These are phyloP conservation scores for Lepidopterella palustris DNA, from an alignment of 495 filamentous ascomycete species.

Conservation along the genomic window DNA sequence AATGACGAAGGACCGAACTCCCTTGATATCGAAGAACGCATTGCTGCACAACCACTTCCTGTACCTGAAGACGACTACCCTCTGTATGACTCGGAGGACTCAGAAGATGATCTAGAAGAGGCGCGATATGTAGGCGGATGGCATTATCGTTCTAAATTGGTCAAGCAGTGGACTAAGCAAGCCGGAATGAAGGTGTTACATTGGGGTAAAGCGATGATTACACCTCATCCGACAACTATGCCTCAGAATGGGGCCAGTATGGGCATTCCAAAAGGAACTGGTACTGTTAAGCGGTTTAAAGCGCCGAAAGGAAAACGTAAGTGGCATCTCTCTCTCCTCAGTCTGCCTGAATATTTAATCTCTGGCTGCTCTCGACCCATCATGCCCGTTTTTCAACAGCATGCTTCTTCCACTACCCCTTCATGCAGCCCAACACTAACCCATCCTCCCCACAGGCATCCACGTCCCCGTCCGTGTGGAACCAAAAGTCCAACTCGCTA, in stretches of 20 bases:
- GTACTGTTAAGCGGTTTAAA: slow-evolving; percentile 60
- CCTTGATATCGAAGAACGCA: slow-evolving; percentile 70
- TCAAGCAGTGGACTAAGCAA: slow-evolving; percentile 9
- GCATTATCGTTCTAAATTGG: slow-evolving; percentile 18
- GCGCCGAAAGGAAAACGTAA: slow-evolving; percentile 82
- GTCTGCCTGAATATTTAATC: neutral
- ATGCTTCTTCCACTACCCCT: neutral
- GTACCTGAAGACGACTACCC: slow-evolving; percentile 59
- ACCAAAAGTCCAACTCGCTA: slow-evolving; percentile 95
- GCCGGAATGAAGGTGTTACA: slow-evolving; percentile 35
- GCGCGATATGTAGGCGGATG: slow-evolving; percentile 65
- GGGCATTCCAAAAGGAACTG: slow-evolving; percentile 43
- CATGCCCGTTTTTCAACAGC: too few relatives aligned
- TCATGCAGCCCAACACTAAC: neutral
- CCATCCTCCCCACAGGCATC: too few relatives aligned
- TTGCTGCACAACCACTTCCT: slow-evolving; percentile 51
- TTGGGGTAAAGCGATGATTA: slow-evolving; percentile 48
- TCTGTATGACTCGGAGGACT: slow-evolving; percentile 88
- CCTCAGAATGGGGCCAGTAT: slow-evolving; percentile 47
- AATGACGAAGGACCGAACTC: slow-evolving; percentile 44
- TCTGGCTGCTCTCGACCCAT: neutral
- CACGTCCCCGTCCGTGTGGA: slow-evolving; percentile 93
- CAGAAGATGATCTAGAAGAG: slow-evolving; percentile 67
- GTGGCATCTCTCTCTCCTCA: slow-evolving; percentile 21
- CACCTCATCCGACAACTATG: slow-evolving; percentile 55